Evolutionary conservation across 176 grass and related monocot species (phyloP).

Genomic region (Raddia distichophylla): DNA sequence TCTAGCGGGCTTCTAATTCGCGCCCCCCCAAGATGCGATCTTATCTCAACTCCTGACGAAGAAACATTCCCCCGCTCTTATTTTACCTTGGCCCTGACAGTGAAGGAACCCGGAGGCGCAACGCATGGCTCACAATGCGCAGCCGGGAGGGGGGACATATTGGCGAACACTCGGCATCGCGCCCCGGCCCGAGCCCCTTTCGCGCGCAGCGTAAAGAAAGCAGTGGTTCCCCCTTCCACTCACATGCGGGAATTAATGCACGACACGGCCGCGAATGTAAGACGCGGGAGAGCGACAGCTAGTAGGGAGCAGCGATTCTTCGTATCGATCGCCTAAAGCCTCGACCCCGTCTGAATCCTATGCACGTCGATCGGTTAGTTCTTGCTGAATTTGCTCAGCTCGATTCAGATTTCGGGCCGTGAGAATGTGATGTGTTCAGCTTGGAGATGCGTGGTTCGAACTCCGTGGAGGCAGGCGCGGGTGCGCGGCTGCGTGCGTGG

Average conservation of each 20-base stretch:
- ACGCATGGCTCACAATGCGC: conserved; percentile 35
- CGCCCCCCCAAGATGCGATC: conserved; percentile 28
- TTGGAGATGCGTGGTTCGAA: not conserved
- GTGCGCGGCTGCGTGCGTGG: not conserved
- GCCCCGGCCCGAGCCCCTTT: not conserved
- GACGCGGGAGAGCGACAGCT: conserved; percentile 35
- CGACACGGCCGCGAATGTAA: conserved; percentile 35
- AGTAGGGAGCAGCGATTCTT: conserved; percentile 37
- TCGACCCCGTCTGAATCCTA: not conserved
- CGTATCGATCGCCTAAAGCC: conserved; percentile 35
- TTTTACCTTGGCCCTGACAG: not conserved
- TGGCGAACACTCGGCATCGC: conserved; percentile 42
- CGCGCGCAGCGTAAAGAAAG: conserved; percentile 11
- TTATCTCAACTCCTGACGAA: conserved; percentile 47
- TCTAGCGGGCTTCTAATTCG: conserved; percentile 24
- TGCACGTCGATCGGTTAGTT: conserved; percentile 6
- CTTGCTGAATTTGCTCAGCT: conserved; percentile 9
- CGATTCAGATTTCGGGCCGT: too few species aligned
- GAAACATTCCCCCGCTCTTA: conserved; percentile 29
- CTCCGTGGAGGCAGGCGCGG: conserved; percentile 18
- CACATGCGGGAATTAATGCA: conserved; percentile 31
- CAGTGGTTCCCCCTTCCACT: conserved; percentile 42
- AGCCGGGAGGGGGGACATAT: conserved; percentile 1
- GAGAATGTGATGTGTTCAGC: too few species aligned
- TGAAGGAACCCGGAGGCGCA: not conserved